Conservation (phyloP, 2,329 filamentous ascomycete genomes). For the Colletotrichum sp. region DNA sequence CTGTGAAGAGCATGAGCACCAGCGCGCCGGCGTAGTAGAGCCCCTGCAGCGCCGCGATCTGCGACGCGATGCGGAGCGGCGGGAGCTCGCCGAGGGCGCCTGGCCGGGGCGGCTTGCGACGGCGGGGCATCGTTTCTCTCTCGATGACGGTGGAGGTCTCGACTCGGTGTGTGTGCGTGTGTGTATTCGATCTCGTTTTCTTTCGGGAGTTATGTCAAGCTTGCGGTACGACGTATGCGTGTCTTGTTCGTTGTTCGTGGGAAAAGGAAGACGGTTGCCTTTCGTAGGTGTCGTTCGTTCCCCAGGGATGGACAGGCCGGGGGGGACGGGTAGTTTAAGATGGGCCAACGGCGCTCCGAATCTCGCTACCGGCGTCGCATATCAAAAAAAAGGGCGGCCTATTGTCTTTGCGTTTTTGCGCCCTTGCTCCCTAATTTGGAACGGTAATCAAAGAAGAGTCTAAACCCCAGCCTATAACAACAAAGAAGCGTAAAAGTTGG, state of each 20-base stretch:
- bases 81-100: slow-evolving; percentile 67
- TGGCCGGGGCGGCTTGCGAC: slow-evolving; percentile 62
- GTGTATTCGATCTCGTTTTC: neutral
- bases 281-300: neutral
- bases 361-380: slow-evolving; percentile 18
- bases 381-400: neutral
- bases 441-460: neutral
- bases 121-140: slow-evolving; percentile 52
- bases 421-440: neutral
- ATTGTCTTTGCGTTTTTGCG: neutral
- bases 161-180: neutral
- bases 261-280: neutral
- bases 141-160: neutral
- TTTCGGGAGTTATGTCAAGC: neutral
- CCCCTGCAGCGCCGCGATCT: slow-evolving; percentile 62
- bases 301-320: neutral
- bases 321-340: neutral
- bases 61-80: slow-evolving; percentile 62
- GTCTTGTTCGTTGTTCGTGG: neutral
- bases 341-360: neutral
- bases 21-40: slow-evolving; percentile 59
- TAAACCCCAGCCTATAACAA: neutral
- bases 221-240: neutral
- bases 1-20: slow-evolving; percentile 61
- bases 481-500: neutral